Base-by-base conservation (phyloP, 768 basidiomycete species). In the Phylloporus sp. region DNA sequence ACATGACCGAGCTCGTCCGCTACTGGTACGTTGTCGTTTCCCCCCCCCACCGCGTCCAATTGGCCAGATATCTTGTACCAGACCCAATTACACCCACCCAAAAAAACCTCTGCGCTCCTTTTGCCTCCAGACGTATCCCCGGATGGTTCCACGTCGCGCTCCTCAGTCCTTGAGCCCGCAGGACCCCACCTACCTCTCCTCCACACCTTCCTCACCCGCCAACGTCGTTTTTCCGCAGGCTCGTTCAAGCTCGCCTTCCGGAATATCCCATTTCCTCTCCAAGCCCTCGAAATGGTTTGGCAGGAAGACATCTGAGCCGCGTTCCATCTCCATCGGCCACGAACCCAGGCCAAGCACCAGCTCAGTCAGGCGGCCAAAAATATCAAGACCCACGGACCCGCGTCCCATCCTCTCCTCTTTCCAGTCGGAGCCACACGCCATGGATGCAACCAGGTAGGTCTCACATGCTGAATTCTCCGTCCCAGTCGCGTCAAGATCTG, bases 321-420 rank as follows among this genome's bases (percentile, higher is more conserved):
- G 78, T 63, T 58, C 74, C 31, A 56, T 75, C 32, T 56, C 73
- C 54, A 45, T 67, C 36, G 49, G 72, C 22, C 47, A 69, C 32
- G 80, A 83, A 50, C 77, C 81, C 2, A 70, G 82, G 52, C 57
- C 77, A 1, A 83, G 79, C 54, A 72, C 66, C 13, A 75, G 76
- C 45, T 76, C 77, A 4, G 56, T 67, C 45, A 70, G 86, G 54
- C 88, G 86, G 55, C 86, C 81, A 47, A 91, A 89, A 75, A 92
- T 91, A 32, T 91, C 90, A 28, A 82, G 85, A 41, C 89, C 89
- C 1, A 89, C 88, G 5, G 90, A 91, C 60, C 89, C 88, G 9
- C 73, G 89, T 20, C 90, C 88, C 3, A 85, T 91, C 48, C 68
- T 86, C 56, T 57, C 70, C 3, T 70, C 67, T 16, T 57, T 76